Percentiles rank a stretch among this genome's conserved stretches.
These are phyloP conservation scores for Debaryomyces coudertii DNA, from an alignment of 1,139 yeast genomes.

Conservation along the genomic window DNA sequence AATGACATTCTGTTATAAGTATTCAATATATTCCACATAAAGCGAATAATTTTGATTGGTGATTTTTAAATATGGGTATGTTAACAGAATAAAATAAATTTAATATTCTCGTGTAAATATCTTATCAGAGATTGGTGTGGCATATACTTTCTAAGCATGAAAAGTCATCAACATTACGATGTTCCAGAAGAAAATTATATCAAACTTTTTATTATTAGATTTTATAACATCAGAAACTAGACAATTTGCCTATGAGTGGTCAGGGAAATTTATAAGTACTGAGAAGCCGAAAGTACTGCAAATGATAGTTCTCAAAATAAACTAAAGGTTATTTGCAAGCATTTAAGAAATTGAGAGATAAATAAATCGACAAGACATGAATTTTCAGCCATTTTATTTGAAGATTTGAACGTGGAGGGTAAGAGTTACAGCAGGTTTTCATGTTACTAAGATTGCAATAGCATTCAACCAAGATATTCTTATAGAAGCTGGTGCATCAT, in stretches of 20 bases:
- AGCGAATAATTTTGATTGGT: too few relatives aligned
- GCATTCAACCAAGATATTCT: conserved; percentile 22
- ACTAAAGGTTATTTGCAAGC: conserved; percentile 22
- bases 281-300: conserved; percentile 23
- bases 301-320: conserved; percentile 18
- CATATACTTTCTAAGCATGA: too few relatives aligned
- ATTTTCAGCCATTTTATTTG: conserved; percentile 22
- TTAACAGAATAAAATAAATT: too few relatives aligned
- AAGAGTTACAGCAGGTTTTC: conserved; percentile 23
- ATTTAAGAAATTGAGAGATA: conserved; percentile 13
- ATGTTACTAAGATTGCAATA: conserved; percentile 25
- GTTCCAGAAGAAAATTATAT: background rate
- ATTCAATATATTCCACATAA: too few relatives aligned
- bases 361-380: conserved; percentile 5
- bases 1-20: too few relatives aligned
- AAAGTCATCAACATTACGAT: background rate
- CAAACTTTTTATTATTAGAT: conserved; percentile 20
- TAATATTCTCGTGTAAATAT: too few relatives aligned
- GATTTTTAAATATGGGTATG: too few relatives aligned
- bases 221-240: conserved; percentile 26
- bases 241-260: conserved; percentile 24
- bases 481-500: conserved; percentile 25
- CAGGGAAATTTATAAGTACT: conserved; percentile 14
- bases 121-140: too few relatives aligned
- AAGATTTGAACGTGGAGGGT: conserved; percentile 28